A percentile compares a stretch with the other conserved stretches of the same genome.
Evolutionary conservation across 768 basidiomycete genomes (phyloP).

Genomic region (Lepiota brunneoincarnata): DNA sequence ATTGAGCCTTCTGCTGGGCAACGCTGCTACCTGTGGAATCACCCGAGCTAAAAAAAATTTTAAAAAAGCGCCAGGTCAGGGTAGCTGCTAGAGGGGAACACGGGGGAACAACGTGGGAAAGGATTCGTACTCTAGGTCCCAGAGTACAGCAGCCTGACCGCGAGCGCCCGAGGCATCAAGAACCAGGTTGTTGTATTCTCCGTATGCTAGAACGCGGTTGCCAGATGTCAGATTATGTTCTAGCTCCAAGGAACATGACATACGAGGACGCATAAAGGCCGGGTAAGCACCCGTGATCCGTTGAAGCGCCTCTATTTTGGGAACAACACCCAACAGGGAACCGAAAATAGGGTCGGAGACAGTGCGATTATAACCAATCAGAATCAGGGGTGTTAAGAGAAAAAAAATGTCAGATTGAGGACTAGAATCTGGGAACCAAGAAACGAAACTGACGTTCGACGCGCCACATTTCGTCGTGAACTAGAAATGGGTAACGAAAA

Average conservation of each 20-base stretch:
- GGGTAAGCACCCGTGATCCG: constrained; percentile 33
- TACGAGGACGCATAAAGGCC: constrained; percentile 39
- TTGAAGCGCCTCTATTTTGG: constrained; percentile 26
- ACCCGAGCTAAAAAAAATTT: constrained; percentile 10
- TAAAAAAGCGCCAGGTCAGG: background rate
- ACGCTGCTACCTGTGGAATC: constrained; percentile 13
- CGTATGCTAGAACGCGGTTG: constrained; percentile 29
- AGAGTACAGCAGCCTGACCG: constrained; percentile 30
- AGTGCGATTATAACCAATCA: background rate
- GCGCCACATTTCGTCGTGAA: constrained; percentile 33
- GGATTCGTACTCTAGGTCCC: constrained; percentile 39
- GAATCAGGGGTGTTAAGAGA: background rate
- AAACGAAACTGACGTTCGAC: constrained; percentile 28
- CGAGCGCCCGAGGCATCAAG: constrained; percentile 26
- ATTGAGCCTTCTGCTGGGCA: constrained; percentile 13
- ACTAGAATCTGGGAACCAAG: background rate
- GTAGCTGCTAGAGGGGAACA: background rate
- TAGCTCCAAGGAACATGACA: constrained; percentile 6
- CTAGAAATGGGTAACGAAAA: constrained; percentile 13
- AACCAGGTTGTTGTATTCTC: constrained; percentile 37
- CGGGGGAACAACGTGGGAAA: background rate
- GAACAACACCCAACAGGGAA: constrained; percentile 1
- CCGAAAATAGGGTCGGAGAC: background rate
- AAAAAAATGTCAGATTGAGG: background rate
- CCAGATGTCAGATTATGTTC: no score